A percentile compares a stretch with the other conserved stretches of the same genome.
Evolutionary conservation across 805 yeast genomes (phyloP).

Genomic region (Wickerhamomyces xylosicus): DNA sequence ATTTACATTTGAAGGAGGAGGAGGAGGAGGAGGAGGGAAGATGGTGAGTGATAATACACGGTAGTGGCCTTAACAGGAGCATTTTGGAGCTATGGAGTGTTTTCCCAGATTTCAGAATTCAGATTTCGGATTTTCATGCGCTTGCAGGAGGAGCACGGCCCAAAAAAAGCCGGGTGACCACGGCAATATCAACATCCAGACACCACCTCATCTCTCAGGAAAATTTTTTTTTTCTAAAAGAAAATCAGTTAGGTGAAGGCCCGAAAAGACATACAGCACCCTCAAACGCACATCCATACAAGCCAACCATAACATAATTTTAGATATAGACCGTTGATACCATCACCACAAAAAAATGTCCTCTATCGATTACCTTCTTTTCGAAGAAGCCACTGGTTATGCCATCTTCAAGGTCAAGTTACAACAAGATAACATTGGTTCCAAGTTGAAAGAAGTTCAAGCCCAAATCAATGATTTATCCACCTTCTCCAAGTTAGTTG

Average conservation of each 20-base stretch:
- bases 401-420: conserved; percentile 89
- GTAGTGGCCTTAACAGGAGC: too few species aligned
- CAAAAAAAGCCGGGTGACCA: neutral
- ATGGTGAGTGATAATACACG: too few species aligned
- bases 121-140: too few species aligned
- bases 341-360: conserved; percentile 18
- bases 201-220: neutral
- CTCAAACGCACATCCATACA: neutral
- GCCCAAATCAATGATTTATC: conserved; percentile 78
- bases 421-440: conserved; percentile 91
- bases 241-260: neutral
- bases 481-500: conserved; percentile 84
- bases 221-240: neutral
- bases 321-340: neutral
- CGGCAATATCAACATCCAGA: neutral
- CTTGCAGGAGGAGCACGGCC: too few species aligned
- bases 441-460: conserved; percentile 90
- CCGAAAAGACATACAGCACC: neutral
- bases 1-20: too few species aligned
- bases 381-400: conserved; percentile 98
- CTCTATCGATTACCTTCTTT: conserved; percentile 85
- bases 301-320: neutral
- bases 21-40: too few species aligned
- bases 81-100: too few species aligned
- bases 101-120: too few species aligned